phyloP scores from a whole-genome alignment of 2,329 filamentous ascomycete species.

The Phyllosticta paracitricarpa region DNA sequence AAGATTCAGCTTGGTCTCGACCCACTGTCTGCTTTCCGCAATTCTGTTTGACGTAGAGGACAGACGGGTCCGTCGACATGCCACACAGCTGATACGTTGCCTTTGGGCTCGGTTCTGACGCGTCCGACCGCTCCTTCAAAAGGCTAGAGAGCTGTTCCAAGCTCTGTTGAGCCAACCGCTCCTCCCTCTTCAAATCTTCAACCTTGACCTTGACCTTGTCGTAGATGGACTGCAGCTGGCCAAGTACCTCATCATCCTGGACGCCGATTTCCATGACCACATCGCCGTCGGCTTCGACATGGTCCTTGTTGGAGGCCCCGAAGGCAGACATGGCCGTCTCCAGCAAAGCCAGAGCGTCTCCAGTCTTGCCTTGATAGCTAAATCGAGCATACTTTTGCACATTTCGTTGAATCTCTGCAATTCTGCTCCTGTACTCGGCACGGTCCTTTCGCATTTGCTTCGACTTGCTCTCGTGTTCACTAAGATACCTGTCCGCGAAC shows the following conservation, averaged over 20 bases:
- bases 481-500: constrained; percentile 51
- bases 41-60: constrained; percentile 1
- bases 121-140: not conserved
- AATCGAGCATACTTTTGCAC: constrained; percentile 8
- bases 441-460: constrained; percentile 7
- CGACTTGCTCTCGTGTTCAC: not conserved
- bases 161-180: not conserved
- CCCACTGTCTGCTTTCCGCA: not conserved
- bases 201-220: constrained; percentile 22
- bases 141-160: constrained; percentile 6
- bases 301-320: not conserved
- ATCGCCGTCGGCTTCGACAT: not conserved
- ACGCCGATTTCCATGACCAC: constrained; percentile 21
- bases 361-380: constrained; percentile 15
- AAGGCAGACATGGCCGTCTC: constrained; percentile 29
- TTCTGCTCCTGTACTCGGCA: constrained; percentile 34
- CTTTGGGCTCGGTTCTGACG: not conserved
- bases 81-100: constrained; percentile 7
- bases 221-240: constrained; percentile 21
- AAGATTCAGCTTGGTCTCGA: not conserved
- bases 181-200: constrained; percentile 1
- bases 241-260: constrained; percentile 22
- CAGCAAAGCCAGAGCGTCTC: constrained; percentile 30
- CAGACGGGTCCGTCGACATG: constrained; percentile 5
- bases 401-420: constrained; percentile 21